Base-by-base conservation (phyloP, 441 rosid species). In the Gossypium lobatum region DNA sequence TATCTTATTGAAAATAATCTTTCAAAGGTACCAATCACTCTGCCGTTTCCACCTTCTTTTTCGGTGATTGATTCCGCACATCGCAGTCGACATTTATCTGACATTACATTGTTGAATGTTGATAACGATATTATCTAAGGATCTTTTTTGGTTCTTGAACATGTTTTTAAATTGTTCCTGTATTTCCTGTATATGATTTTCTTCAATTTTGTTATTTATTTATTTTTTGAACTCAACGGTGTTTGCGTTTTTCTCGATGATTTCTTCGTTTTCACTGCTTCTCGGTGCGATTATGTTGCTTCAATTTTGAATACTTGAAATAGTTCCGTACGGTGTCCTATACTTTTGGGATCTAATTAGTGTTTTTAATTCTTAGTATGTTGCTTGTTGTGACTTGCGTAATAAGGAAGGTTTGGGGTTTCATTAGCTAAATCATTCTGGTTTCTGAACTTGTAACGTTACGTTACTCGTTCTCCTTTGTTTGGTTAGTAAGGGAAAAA, bases 401-500 rank as follows among this genome's bases (percentile, higher is more conserved):
- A 2, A 0, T 69, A 52, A 69, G 45, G 60, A 16, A 4, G 54
- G 17, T 28, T 53, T 10, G 4, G 61, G 48, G 50, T 42, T 28
- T 53, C 6, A 53, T 53, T 70, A 31, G 61, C 26, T 70, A 17
- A 53, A 70, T 53, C 48, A 53, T 53, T 53, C 50, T 31, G 62
- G 50, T 16, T 53, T 70, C 55, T 53, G 73, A 70, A 53, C 48
- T 53, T 54, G 28, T 10, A 11, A 57, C n/a, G 45, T 57, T 71
- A 57, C 54, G 21, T 57, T 39, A 54, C 18, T 31, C 9, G 14
- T 70, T 31, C 18, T 23, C 6, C 25, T 11, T n/a, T 57, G 64
- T 34, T 74, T 58, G 65, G 64, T 71, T 62, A 58, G 39, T 69
- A 64, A 52, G 60, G 45, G 45, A 1, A 39, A 45, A 77, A 61